Base-by-base conservation (phyloP, 257 asterid genomes). In the Euphrasia confusa region DNA sequence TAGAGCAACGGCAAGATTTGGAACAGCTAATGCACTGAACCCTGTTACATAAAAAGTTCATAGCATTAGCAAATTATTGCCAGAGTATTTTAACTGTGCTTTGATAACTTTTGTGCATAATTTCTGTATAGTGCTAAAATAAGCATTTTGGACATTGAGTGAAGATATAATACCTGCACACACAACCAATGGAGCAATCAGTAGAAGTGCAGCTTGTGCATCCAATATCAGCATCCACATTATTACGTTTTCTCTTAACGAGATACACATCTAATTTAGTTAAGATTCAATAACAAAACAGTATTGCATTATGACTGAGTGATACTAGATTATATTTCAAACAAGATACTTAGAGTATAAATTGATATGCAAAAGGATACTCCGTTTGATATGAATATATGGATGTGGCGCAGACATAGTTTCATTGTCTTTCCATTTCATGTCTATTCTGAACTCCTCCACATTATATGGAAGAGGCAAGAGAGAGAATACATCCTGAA, bases 11-110 rank as follows among this genome's bases (percentile, higher is more conserved):
- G 39, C 98, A 92, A 68, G 88, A 86, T 81, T 84, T 92, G 35
- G 97, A 86, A 83, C 98, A 92, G 84, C 98, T 92, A 61, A 92
- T 83, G 74, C 83, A 80, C 84, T 86, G 95, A 70, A 89, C 89
- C 78, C 98, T 92, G 69, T 72, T 56, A 48, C 21, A 58, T 21
- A 60, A 67, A 75, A 37, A 33, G 30, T 28, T 28, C 57, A 76
- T 28, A 8, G 65, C 63, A 57, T 37, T 52, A 63, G 58, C 65
- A 72, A 40, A 54, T 26, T 52, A 54, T 35, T 26, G 54, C 18
- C 27, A 42, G 11, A 52, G 32, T 56, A 54, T 35, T 35, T 45
- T 30, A 56, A 35, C n/a, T 24, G 14, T 18, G 35, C n/a, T 53
- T 53, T 24, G 14, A 18, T 53, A 18, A 24, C 55, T 7, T 8